A percentile compares a stretch with the other conserved stretches of the same genome.
Conservation (phyloP, 2,329 filamentous ascomycete species). For the Fusarium mundagurra region DNA sequence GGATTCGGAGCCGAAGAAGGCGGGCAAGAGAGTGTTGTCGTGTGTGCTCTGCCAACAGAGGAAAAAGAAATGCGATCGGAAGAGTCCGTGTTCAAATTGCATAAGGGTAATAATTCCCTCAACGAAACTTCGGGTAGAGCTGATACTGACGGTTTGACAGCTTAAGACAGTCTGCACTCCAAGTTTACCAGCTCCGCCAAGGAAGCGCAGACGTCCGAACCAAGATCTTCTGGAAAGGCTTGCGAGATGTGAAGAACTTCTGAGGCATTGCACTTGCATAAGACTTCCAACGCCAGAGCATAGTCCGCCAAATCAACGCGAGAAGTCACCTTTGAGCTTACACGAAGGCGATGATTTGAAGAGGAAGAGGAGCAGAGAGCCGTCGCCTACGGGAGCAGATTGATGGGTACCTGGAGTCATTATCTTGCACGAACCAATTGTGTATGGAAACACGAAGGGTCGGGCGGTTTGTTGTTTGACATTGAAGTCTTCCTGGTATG, state of each 20-base stretch:
- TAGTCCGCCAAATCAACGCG: conserved; percentile 13
- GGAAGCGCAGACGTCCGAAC: conserved; percentile 44
- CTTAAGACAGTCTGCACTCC: conserved; percentile 41
- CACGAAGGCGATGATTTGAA: conserved; percentile 14
- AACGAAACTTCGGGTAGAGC: not conserved
- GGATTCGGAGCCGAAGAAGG: conserved; percentile 26
- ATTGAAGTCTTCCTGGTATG: not conserved
- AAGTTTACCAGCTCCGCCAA: conserved; percentile 43
- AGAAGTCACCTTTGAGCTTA: conserved; percentile 10
- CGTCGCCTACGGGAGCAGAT: not conserved
- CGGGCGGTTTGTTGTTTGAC: not conserved
- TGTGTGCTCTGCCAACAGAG: conserved; percentile 47
- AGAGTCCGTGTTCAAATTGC: conserved; percentile 46
- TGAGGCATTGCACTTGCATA: conserved; percentile 41
- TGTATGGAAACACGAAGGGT: not conserved
- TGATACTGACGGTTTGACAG: conserved; percentile 10
- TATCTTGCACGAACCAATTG: fast-evolving
- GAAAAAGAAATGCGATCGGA: conserved; percentile 48
- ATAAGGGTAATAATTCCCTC: conserved; percentile 34
- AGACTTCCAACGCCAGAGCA: conserved; percentile 29
- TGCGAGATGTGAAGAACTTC: conserved; percentile 22
- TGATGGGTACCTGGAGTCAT: not conserved
- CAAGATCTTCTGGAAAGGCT: conserved; percentile 40
- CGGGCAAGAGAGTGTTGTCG: conserved; percentile 33
- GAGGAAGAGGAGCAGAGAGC: conserved; percentile 5